Percentiles rank a stretch among this genome's conserved stretches.
These are phyloP conservation scores for Argentina anserina DNA, from an alignment of 306 rosid species.

Conservation along the genomic window DNA sequence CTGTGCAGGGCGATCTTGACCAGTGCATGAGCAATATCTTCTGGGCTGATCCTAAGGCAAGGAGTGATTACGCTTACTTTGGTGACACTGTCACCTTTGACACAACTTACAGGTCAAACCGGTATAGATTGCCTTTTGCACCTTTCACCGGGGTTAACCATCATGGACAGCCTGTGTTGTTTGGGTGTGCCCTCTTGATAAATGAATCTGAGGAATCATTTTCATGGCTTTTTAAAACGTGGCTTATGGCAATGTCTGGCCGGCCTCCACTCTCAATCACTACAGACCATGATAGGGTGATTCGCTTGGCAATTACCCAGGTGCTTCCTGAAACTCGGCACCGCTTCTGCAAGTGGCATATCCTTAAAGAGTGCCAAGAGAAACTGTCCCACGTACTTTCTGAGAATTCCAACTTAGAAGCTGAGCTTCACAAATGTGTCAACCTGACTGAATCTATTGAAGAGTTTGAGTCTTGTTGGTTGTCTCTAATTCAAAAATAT, in stretches of 20 bases:
- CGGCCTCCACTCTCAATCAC: slow-evolving; percentile 28
- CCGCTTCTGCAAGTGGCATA: slow-evolving; percentile 40
- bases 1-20: slow-evolving; percentile 36
- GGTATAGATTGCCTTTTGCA: slow-evolving; percentile 36
- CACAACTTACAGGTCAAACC: slow-evolving; percentile 36
- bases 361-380: slow-evolving; percentile 35
- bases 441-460: slow-evolving; percentile 32
- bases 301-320: slow-evolving; percentile 20
- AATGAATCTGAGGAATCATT: slow-evolving; percentile 38
- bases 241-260: slow-evolving; percentile 32
- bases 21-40: slow-evolving; percentile 33
- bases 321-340: slow-evolving; percentile 31
- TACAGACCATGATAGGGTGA: slow-evolving; percentile 33
- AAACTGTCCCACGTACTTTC: slow-evolving; percentile 26
- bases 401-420: slow-evolving; percentile 30
- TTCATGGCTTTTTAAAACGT: slow-evolving; percentile 34
- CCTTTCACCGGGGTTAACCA: slow-evolving; percentile 39
- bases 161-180: slow-evolving; percentile 37
- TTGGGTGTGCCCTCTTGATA: slow-evolving; percentile 32
- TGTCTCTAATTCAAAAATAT: slow-evolving; percentile 26
- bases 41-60: slow-evolving; percentile 35
- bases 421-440: slow-evolving; percentile 28
- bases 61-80: slow-evolving; percentile 30
- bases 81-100: slow-evolving; percentile 38
- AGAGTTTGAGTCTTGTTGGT: slow-evolving; percentile 41